Base-by-base conservation (phyloP, 108 stramenopile species). In the Pseudonitzschia pungens region DNA sequence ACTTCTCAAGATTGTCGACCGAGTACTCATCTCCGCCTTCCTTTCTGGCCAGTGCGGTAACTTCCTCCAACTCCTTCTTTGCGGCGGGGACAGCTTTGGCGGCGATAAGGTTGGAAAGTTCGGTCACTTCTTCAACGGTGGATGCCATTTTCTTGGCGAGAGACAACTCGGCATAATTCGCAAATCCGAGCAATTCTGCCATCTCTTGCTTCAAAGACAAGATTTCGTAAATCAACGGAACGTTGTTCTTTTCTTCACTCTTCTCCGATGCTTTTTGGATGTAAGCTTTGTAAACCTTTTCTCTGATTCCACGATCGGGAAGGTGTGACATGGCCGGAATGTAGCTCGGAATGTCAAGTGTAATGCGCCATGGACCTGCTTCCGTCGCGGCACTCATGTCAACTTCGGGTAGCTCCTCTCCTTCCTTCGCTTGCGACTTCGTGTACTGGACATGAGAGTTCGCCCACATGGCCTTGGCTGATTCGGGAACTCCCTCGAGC, bases 71-170 rank as follows among this genome's bases (percentile, higher is more conserved):
- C 76, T 98, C 97, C 50, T 83, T 80, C 56, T 89, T 70, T 8
- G 97, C 98, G 1, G 95, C 95, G n/a, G 97, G 97, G 14, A 93
- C 76, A 28, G 97, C 95, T 77, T 96, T 96, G 45, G 86, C 96
- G 60, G 87, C 84, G 36, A 99, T 95, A 55, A 98, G 80, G 60
- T 95, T 89, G 45, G 90, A 85, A 64, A 99, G 80, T 56, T 97
- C 88, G 10, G 80, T 73, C 15, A 99, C 96, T n/a, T 83, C 77
- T 7, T 83, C 77, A 32, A 96, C 92, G 14, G 72, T 70, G 29
- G 90, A 91, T n/a, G 98, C 98, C 98, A 99, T 99, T 82, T 99
- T 97, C 24, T 80, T 70, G 12, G 93, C 88, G 54, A 98, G 80
- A 62, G 88, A 90, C 31, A 80, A 68, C 76, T 79, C 72, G 7